Evolutionary conservation across 345 rosid genomes (phyloP).

Genomic region (Adansonia digitata): DNA sequence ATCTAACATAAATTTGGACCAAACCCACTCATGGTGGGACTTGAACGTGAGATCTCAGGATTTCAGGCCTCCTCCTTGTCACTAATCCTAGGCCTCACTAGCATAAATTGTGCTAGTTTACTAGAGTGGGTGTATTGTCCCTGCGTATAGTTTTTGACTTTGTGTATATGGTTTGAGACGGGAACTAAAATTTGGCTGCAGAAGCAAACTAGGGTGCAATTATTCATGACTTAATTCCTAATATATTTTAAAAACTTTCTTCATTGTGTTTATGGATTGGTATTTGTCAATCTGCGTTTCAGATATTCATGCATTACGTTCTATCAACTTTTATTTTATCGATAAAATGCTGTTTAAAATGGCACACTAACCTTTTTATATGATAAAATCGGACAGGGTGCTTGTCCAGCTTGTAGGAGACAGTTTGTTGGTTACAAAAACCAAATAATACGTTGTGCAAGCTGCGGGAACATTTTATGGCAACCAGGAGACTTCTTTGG

Average conservation of each 20-base stretch:
- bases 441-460: conserved; percentile 64
- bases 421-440: conserved; percentile 82
- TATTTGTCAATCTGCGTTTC: neutral
- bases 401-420: conserved; percentile 87
- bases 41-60: no score
- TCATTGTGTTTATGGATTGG: neutral
- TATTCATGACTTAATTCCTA: neutral
- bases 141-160: neutral
- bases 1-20: no score
- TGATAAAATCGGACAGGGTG: conserved; percentile 44
- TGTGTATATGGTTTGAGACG: neutral
- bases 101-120: neutral
- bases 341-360: neutral
- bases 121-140: neutral
- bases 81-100: no score
- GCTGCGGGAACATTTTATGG: conserved; percentile 94
- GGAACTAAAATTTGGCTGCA: neutral
- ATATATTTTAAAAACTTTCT: neutral
- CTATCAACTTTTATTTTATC: neutral
- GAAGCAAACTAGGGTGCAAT: conserved; percentile 1
- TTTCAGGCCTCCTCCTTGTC: no score
- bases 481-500: conserved; percentile 77
- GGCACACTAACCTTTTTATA: neutral
- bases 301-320: neutral
- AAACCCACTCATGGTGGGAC: no score